Percentiles rank a stretch among this genome's conserved stretches.
phyloP scores from a whole-genome alignment of 371 early-diverging fungal genomes.

The Catenaria anguillulae region DNA sequence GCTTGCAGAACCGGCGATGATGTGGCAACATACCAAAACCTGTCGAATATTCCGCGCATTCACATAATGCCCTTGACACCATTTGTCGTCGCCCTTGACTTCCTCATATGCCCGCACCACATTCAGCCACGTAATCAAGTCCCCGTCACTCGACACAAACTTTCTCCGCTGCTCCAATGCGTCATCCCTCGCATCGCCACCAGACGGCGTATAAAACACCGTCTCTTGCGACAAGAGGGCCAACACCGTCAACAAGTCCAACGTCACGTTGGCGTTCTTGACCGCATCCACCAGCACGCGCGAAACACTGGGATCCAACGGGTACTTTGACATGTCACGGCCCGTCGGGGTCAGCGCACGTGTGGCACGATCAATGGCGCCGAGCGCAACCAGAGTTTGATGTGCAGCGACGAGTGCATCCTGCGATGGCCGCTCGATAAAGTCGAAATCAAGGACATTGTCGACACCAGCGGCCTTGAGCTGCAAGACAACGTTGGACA shows the following conservation, averaged over 20 bases:
- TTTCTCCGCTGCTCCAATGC: constrained; percentile 64
- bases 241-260: constrained; percentile 74
- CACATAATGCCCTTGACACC: constrained; percentile 86
- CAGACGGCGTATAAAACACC: constrained; percentile 61
- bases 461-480: constrained; percentile 81
- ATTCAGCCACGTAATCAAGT: constrained; percentile 78
- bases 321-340: constrained; percentile 11
- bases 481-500: constrained; percentile 68
- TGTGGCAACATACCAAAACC: constrained; percentile 38
- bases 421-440: constrained; percentile 79
- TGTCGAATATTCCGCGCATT: constrained; percentile 67
- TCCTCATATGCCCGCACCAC: constrained; percentile 59
- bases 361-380: constrained; percentile 59
- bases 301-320: background rate
- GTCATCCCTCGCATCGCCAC: constrained; percentile 62
- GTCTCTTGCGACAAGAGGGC: constrained; percentile 79
- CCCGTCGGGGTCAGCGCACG: constrained; percentile 75
- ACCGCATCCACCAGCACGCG: constrained; percentile 1
- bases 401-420: constrained; percentile 60
- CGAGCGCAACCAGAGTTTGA: constrained; percentile 74
- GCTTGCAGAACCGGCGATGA: background rate
- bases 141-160: constrained; percentile 62
- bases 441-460: constrained; percentile 80
- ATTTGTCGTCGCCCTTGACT: constrained; percentile 54
- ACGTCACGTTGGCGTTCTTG: constrained; percentile 41